Conservation (phyloP, 257 asterid species). For the Plantago ovata region DNA sequence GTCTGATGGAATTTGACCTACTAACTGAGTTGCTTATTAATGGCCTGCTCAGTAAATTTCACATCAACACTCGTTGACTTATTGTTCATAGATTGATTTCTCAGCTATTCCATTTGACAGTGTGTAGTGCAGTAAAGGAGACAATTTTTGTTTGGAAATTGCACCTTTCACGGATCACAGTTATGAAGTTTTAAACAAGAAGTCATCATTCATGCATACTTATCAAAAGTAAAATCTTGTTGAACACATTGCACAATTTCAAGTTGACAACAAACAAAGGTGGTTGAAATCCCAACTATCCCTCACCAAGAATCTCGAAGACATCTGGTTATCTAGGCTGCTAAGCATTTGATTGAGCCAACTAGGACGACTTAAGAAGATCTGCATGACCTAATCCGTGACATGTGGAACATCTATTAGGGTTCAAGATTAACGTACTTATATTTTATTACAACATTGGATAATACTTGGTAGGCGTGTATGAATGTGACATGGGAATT, state of each 20-base stretch:
- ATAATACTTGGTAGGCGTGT: not conserved
- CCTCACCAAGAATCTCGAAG: slow-evolving; percentile 28
- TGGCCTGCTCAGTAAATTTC: slow-evolving; percentile 18
- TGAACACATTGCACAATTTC: not conserved
- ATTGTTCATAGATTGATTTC: not conserved
- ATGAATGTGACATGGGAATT: not conserved
- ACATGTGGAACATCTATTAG: slow-evolving; percentile 1
- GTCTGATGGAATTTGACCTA: slow-evolving; percentile 23
- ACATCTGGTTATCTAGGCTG: slow-evolving; percentile 18
- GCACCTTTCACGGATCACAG: not conserved
- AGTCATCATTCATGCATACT: not conserved
- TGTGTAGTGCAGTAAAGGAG: slow-evolving; percentile 30
- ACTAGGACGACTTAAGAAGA: slow-evolving; percentile 2
- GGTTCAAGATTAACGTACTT: not conserved
- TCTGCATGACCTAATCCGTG: slow-evolving; percentile 7
- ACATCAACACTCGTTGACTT: slow-evolving; percentile 37
- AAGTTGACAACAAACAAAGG: slow-evolving; percentile 7
- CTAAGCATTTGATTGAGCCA: slow-evolving; percentile 12
- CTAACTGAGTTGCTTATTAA: slow-evolving; percentile 7
- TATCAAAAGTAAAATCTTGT: too few relatives aligned
- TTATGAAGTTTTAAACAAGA: not conserved
- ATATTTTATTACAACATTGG: slow-evolving; percentile 2
- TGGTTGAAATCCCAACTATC: slow-evolving; percentile 33
- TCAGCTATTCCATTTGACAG: not conserved
- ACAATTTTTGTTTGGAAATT: slow-evolving; percentile 9